A percentile compares a stretch with the other conserved stretches of the same genome.
Conservation (phyloP, 2,329 filamentous ascomycete species). For the Chrysoporthe austroafricana region DNA sequence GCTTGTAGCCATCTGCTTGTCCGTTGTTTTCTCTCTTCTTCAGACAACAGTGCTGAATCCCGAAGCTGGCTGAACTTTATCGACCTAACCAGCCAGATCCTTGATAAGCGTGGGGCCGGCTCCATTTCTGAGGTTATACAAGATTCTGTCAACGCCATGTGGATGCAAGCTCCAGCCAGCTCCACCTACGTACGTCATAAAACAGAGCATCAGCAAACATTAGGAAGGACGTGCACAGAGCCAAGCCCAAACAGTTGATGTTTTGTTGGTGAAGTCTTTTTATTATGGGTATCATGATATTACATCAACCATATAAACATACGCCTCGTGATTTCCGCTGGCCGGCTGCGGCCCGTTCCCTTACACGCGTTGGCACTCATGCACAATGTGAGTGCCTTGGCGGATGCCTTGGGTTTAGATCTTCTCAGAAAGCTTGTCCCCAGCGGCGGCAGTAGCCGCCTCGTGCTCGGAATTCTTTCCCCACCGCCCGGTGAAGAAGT, state of each 20-base stretch:
- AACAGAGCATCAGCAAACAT: no score
- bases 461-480: slow-evolving; percentile 13
- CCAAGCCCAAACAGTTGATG: not conserved
- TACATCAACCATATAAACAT: slow-evolving; percentile 5
- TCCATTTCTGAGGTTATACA: not conserved
- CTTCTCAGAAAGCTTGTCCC: slow-evolving; percentile 28
- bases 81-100: no score
- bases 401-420: not conserved
- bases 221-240: not conserved
- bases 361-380: not conserved
- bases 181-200: no score
- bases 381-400: not conserved
- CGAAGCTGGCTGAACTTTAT: no score
- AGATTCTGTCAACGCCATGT: not conserved
- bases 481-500: slow-evolving; percentile 28
- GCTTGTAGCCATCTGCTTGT: no score
- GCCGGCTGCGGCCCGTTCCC: not conserved
- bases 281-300: slow-evolving; percentile 15
- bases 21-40: no score
- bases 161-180: no score
- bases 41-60: no score
- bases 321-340: not conserved
- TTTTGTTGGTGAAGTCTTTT: not conserved
- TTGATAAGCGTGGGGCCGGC: not conserved
- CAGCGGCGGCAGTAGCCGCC: slow-evolving; percentile 12